A percentile compares a stretch with the other conserved stretches of the same genome.
Conservation (phyloP, 2,329 filamentous ascomycete species). For the Endocalyx cinctus region DNA sequence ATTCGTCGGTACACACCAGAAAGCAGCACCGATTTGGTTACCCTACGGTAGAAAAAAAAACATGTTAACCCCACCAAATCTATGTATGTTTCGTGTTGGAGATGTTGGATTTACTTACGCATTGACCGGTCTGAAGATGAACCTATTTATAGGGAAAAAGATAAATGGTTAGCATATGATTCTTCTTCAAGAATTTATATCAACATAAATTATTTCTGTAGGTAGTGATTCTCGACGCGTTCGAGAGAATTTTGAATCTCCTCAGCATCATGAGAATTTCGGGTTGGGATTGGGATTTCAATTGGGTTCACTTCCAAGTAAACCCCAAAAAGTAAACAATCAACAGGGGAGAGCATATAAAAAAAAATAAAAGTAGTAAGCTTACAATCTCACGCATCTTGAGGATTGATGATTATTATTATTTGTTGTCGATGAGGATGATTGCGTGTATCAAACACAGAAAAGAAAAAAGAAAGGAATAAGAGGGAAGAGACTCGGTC, state of each 20-base stretch:
- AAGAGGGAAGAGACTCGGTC: conserved; percentile 16
- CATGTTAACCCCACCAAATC: conserved; percentile 25
- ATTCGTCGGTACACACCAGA: conserved; percentile 64
- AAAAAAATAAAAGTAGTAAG: conserved; percentile 18
- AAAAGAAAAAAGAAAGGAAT: conserved; percentile 13
- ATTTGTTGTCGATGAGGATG: no score
- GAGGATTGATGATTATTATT: conserved; percentile 32
- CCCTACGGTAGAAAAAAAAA: conserved; percentile 66
- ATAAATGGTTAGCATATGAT: conserved; percentile 45
- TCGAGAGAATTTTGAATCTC: no score
- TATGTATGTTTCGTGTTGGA: conserved; percentile 14
- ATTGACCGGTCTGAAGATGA: conserved; percentile 99
- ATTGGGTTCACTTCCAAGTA: neutral
- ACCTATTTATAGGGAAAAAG: conserved; percentile 61
- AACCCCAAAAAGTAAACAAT: conserved; percentile 17
- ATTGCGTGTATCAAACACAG: conserved; percentile 19
- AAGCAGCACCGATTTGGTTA: conserved; percentile 99
- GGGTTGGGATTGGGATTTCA: conserved; percentile 10
- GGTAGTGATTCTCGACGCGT: no score
- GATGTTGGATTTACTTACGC: conserved; percentile 59
- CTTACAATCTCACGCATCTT: conserved; percentile 73
- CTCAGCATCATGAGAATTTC: conserved; percentile 32
- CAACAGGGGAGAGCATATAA: conserved; percentile 4
- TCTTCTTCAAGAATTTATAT: neutral
- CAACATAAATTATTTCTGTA: conserved; percentile 22